These are phyloP conservation scores for Coniferiporia sulphurascens DNA, from an alignment of 1,284 basidiomycete species.

Conservation along the genomic window DNA sequence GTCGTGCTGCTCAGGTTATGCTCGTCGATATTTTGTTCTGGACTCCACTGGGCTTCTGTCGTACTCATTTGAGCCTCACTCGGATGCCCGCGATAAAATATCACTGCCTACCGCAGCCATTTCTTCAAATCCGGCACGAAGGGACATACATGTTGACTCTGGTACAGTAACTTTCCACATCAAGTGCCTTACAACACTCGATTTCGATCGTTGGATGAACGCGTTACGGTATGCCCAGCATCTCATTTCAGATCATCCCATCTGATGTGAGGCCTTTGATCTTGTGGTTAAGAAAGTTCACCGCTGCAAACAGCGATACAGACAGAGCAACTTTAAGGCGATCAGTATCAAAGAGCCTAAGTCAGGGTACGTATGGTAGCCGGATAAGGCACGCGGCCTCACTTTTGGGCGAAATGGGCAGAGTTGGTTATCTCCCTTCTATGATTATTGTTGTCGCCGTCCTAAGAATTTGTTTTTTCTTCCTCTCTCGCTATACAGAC, in stretches of 20 bases:
- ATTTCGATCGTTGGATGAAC: constrained; percentile 71
- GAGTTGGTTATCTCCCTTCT: background rate
- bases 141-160: constrained; percentile 76
- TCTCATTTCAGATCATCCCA: background rate
- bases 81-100: constrained; percentile 66
- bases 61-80: constrained; percentile 71
- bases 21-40: constrained; percentile 72
- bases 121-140: constrained; percentile 60
- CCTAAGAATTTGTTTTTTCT: background rate
- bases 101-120: constrained; percentile 66
- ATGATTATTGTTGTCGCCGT: background rate
- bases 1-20: constrained; percentile 54
- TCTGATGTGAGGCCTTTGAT: background rate
- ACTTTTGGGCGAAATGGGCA: constrained; percentile 16
- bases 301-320: constrained; percentile 10
- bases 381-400: constrained; percentile 10
- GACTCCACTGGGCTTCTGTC: constrained; percentile 62
- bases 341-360: constrained; percentile 10
- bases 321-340: constrained; percentile 5
- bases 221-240: constrained; percentile 53
- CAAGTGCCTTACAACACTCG: constrained; percentile 62
- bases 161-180: constrained; percentile 74
- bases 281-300: constrained; percentile 12
- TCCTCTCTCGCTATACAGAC: constrained; percentile 1
- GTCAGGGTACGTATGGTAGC: constrained; percentile 3